Conservation (phyloP, 768 basidiomycete genomes). For the Leucogyrophana mollusca region DNA sequence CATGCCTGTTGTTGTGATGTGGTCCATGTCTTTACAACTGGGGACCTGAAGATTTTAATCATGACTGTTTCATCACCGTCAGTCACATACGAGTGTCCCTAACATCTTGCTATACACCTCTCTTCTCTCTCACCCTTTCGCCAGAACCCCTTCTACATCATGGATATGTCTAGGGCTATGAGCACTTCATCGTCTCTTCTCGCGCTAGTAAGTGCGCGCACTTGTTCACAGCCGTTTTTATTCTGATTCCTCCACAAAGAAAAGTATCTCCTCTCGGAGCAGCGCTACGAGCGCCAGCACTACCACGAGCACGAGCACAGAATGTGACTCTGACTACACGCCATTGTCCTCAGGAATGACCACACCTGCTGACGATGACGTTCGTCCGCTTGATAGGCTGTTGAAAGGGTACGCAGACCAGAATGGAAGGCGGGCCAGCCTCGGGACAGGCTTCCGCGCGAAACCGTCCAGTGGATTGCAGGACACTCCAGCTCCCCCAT, state of each 20-base stretch:
- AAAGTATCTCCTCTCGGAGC: conserved; percentile 10
- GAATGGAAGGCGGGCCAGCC: no score
- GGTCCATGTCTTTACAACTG: background rate
- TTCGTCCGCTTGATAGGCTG: no score
- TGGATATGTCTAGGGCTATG: conserved; percentile 10
- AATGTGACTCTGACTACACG: conserved; percentile 15
- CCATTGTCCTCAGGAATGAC: conserved; percentile 26
- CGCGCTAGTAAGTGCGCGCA: conserved; percentile 6
- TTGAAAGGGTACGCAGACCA: no score
- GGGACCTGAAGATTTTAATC: conserved; percentile 8
- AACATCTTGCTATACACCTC: background rate
- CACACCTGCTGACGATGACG: conserved; percentile 27
- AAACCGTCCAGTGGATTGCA: no score
- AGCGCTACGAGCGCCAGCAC: conserved; percentile 4
- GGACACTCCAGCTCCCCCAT: conserved; percentile 4
- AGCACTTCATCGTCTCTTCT: conserved; percentile 14
- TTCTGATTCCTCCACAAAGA: conserved; percentile 1
- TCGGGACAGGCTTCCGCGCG: no score
- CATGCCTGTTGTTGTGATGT: background rate
- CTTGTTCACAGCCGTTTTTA: no score
- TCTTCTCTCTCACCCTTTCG: background rate
- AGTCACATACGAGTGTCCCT: no score
- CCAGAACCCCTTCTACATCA: background rate
- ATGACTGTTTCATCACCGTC: background rate
- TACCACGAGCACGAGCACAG: conserved; percentile 15